These are phyloP conservation scores for Cicer chorassanicum DNA, from an alignment of 306 rosid species.

Conservation along the genomic window DNA sequence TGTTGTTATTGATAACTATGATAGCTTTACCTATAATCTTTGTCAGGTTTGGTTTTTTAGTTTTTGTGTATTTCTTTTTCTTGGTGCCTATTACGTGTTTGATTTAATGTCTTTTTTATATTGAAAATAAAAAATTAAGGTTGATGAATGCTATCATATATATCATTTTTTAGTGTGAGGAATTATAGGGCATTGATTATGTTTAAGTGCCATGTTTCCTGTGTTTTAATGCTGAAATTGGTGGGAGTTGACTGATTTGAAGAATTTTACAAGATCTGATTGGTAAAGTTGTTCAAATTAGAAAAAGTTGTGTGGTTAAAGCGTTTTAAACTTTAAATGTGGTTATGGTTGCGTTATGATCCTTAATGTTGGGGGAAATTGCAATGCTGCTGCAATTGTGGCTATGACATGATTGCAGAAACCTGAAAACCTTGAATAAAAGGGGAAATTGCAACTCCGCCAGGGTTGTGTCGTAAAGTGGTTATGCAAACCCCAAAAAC, in stretches of 20 bases:
- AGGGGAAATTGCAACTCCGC: background rate
- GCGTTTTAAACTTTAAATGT: background rate
- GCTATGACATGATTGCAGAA: background rate
- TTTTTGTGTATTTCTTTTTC: background rate
- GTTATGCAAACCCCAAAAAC: background rate
- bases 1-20: conserved; percentile 60
- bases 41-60: conserved; percentile 67
- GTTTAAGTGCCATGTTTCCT: background rate
- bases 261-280: background rate
- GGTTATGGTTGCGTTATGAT: background rate
- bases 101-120: background rate
- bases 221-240: background rate
- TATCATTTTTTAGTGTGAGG: background rate
- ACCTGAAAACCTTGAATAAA: background rate
- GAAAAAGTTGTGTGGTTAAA: background rate
- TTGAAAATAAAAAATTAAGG: background rate
- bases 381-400: background rate
- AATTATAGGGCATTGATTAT: background rate
- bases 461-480: background rate
- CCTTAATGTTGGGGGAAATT: background rate
- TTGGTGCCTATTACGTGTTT: background rate
- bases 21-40: conserved; percentile 92
- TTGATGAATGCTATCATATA: background rate
- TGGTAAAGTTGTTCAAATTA: background rate
- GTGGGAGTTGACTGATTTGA: conserved; percentile 6